Conservation (phyloP, 257 asterid species). For the Primulina eburnea region DNA sequence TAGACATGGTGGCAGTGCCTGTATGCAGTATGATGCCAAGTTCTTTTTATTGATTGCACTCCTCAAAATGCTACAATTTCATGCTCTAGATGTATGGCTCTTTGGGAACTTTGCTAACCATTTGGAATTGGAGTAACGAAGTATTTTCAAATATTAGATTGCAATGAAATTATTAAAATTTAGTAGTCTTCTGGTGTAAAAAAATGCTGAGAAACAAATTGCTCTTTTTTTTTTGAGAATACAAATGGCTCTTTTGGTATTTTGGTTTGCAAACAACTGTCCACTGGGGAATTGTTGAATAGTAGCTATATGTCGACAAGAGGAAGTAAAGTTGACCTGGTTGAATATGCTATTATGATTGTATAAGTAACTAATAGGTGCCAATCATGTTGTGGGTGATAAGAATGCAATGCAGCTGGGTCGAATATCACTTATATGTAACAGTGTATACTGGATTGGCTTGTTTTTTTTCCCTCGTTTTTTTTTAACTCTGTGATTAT, state of each 20-base stretch:
- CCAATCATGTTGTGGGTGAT: neutral
- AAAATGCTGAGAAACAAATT: neutral
- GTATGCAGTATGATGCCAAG: neutral
- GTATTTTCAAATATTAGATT: too few species aligned
- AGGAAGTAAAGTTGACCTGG: neutral
- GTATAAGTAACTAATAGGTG: neutral
- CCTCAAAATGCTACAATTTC: neutral
- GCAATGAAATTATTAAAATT: too few species aligned
- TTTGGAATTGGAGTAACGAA: neutral
- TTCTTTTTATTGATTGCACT: neutral
- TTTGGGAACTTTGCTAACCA: neutral
- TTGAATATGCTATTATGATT: neutral
- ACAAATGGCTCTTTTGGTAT: neutral
- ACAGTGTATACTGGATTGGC: neutral
- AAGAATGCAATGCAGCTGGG: neutral
- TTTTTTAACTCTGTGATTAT: too few species aligned
- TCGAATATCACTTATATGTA: neutral
- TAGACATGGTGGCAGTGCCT: neutral
- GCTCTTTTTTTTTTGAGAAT: too few species aligned
- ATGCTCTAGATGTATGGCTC: neutral
- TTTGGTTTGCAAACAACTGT: neutral
- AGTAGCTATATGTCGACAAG: neutral
- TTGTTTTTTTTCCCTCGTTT: neutral
- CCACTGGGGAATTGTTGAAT: neutral
- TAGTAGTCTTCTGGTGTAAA: too few species aligned